Base-by-base conservation (phyloP, 2,329 filamentous ascomycete genomes). In the Paramyrothecium roridum region DNA sequence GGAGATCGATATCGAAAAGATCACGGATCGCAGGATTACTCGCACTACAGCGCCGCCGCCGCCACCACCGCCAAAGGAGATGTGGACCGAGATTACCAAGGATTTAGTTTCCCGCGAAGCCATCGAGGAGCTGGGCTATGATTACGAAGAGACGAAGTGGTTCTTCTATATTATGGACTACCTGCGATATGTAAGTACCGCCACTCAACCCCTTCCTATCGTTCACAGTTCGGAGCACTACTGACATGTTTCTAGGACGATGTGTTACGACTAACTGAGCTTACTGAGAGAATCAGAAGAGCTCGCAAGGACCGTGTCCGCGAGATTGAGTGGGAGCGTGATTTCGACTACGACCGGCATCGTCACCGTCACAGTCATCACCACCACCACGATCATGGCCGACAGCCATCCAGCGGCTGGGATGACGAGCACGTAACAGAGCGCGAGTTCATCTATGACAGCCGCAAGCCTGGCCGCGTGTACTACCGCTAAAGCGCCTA, bases 81-180 rank as follows among this genome's bases (percentile, higher is more conserved):
- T 96, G 77, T 98, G 93, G 93, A 99, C 95, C 0, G 95, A 98
- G 73, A 91, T 99, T 63, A 96, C 93, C 48, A 96, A 96, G 74
- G 93, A 96, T 63, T 75, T 98, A 37, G 91, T 98, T 17, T 80
- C 88, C 56, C 86, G 88, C 52, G 92, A 97, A 69, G 95, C 95
- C 19, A 90, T 98, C 60, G 88, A 96, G 63, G 80, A 88, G 65
- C 76, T 87, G 67, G 91, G 91, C 3, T 98, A 96, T 72, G 86
- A 90, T 57, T 98, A 87, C 67, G 91, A 97, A 69, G 93, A 98
- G 79, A 95, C 91, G 0, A 88, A 91, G 53, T 84, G 82, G 59
- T 96, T 91, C 73, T 98, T 90, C 73, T 98, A 97, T 72, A 85
- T 98, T 48, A 93, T 96, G 78, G 86, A 93, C 59, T 97, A 96